Conservation (phyloP, 768 basidiomycete genomes). For the Kwoniella shandongensis region DNA sequence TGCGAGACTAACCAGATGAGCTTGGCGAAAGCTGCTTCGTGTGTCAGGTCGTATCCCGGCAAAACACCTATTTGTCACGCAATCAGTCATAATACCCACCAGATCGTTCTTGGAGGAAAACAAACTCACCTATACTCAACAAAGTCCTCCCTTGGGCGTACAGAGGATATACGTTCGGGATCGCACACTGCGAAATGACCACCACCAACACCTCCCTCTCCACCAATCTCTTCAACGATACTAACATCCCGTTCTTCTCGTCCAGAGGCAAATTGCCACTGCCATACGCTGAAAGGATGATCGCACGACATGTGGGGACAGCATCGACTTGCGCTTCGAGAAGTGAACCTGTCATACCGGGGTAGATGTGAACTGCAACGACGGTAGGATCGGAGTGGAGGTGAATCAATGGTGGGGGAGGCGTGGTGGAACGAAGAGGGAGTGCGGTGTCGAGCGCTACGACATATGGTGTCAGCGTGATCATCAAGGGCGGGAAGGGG, state of each 20-base stretch:
- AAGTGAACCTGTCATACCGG: slow-evolving; percentile 42
- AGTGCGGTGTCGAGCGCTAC: slow-evolving; percentile 23
- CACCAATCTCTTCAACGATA: slow-evolving; percentile 33
- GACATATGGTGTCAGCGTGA: not conserved
- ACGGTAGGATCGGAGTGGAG: slow-evolving; percentile 37
- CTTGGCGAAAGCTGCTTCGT: slow-evolving; percentile 50
- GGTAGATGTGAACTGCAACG: slow-evolving; percentile 38
- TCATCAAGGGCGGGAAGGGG: not conserved
- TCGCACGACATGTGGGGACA: slow-evolving; percentile 39
- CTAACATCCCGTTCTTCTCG: slow-evolving; percentile 30
- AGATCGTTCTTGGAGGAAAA: not conserved
- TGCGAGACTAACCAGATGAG: slow-evolving; percentile 44
- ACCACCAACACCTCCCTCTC: slow-evolving; percentile 43
- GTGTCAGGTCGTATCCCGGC: slow-evolving; percentile 47
- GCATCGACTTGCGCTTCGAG: slow-evolving; percentile 41
- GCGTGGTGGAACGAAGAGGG: slow-evolving; percentile 26
- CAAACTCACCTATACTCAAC: slow-evolving; percentile 30
- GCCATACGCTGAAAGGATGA: slow-evolving; percentile 44
- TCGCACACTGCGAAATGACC: slow-evolving; percentile 46
- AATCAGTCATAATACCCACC: not conserved
- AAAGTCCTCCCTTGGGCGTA: slow-evolving; percentile 46
- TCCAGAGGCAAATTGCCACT: slow-evolving; percentile 43
- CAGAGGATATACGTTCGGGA: slow-evolving; percentile 45
- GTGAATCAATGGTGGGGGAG: slow-evolving; percentile 31
- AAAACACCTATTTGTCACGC: slow-evolving; percentile 26